Conservation (phyloP, 106 monocot species). For the Dendrobium chrysotoxum region DNA sequence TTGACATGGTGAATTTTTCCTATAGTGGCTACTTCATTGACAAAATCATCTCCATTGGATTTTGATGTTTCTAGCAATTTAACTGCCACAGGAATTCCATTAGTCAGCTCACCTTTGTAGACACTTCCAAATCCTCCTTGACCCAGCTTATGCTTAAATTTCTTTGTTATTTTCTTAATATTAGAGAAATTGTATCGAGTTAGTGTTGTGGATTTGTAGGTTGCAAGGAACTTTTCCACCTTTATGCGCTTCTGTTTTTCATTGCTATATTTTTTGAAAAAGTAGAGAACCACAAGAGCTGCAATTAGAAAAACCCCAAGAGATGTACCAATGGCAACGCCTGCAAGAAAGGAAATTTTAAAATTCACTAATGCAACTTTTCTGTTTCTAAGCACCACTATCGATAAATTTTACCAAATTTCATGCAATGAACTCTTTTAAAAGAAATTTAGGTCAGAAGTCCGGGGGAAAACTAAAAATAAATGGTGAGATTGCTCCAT, state of each 20-base stretch:
- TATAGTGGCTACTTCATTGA: conserved; percentile 41
- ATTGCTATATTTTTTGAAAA: not conserved
- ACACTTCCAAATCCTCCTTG: not conserved
- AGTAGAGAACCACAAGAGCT: too few species aligned
- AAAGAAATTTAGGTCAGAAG: not conserved
- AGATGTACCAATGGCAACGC: not conserved
- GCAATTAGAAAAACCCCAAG: not conserved
- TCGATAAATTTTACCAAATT: too few species aligned
- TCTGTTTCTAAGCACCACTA: too few species aligned
- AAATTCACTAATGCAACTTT: too few species aligned
- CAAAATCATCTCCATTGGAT: conserved; percentile 35
- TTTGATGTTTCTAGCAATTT: too few species aligned
- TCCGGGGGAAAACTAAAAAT: not conserved
- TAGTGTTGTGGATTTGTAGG: conserved; percentile 28
- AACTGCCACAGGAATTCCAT: too few species aligned
- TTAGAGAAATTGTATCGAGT: conserved; percentile 23
- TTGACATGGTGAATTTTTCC: conserved; percentile 47
- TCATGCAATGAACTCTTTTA: not conserved
- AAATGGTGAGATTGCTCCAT: not conserved
- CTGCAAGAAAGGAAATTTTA: not conserved
- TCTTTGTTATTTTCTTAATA: conserved; percentile 31
- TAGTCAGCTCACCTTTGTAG: too few species aligned
- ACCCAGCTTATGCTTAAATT: conserved; percentile 33
- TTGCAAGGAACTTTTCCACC: conserved; percentile 32
- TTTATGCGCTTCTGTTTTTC: conserved; percentile 26